Base-by-base conservation (phyloP, 176 grass and related monocot genomes). In the Melocanna baccifera region DNA sequence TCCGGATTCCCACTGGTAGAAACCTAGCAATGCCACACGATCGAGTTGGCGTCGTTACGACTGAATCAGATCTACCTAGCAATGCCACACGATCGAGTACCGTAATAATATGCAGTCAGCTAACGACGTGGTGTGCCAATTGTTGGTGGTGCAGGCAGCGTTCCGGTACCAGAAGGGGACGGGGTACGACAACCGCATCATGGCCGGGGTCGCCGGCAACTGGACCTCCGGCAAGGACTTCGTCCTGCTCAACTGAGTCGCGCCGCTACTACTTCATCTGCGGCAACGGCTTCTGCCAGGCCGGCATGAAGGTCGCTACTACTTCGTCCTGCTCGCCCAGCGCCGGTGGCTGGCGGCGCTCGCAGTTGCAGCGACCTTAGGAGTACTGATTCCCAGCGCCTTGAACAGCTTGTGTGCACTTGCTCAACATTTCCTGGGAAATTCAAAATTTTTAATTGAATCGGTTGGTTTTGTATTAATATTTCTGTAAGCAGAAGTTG, bases 141-240 rank as follows among this genome's bases (percentile, higher is more conserved):
- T 0, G 12, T 12, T 12, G 43, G 1, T 2, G 9, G 29, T 23
- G 75, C 87, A 98, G 96, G 75, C 87, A 98, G 96, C 91, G 41
- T 93, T 98, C 78, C 52, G 96, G 85, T 95, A 93, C 83, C 93
- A 93, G 83, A 95, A 92, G 78, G 73, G 94, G 80, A 96, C 86
- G 2, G 93, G 96, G 62, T 94, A 96, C 73, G 91, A 96, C 58
- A 96, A 96, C 91, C 94, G 91, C 89, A 95, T 91, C 51, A 90
- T 93, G 96, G 89, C 55, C 45, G 91, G 87, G 9, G 80, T 93
- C 67, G 69, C 89, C 57, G 93, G 96, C 11, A 93, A 98, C 84
- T 99, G 96, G 93, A 96, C 82, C 76, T 99, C 96, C 50, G 89
- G 96, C 63, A 92, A 98, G 82, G 96, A 93, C 80, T 95, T 95